Percentiles rank a stretch among this genome's conserved stretches.
These are phyloP conservation scores for Daldinia vernicosa DNA, from an alignment of 495 filamentous ascomycete genomes.

Conservation along the genomic window DNA sequence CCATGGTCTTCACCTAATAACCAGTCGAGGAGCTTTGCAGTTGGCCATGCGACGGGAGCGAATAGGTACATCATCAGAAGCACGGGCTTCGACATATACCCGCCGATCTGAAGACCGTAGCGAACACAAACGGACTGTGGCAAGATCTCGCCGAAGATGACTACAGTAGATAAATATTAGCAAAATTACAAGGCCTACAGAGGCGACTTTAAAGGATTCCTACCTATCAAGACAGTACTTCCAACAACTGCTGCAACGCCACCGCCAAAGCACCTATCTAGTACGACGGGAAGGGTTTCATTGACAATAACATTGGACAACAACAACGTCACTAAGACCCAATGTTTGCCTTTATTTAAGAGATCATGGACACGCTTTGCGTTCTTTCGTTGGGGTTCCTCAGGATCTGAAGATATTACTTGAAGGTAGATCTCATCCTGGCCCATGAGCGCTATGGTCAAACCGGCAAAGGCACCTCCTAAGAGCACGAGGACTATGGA, in stretches of 20 bases:
- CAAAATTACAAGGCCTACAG: background rate
- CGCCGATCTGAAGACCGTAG: conserved; percentile 95
- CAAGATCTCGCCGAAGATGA: conserved; percentile 96
- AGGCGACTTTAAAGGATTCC: conserved; percentile 26
- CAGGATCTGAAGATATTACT: conserved; percentile 81
- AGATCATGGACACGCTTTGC: conserved; percentile 82
- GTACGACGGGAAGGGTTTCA: conserved; percentile 93
- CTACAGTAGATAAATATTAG: conserved; percentile 53
- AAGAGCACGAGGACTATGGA: conserved; percentile 74
- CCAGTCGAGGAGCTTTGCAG: conserved; percentile 87
- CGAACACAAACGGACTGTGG: conserved; percentile 97
- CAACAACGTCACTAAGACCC: conserved; percentile 96
- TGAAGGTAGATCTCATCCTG: conserved; percentile 97
- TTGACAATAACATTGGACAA: conserved; percentile 98
- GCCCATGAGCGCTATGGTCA: conserved; percentile 91
- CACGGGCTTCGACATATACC: conserved; percentile 91
- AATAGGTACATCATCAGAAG: conserved; percentile 90
- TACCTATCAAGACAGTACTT: conserved; percentile 93
- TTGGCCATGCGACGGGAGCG: conserved; percentile 86
- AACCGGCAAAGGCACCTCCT: conserved; percentile 93
- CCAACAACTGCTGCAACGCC: conserved; percentile 94
- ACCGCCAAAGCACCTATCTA: conserved; percentile 92
- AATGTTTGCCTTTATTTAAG: conserved; percentile 91
- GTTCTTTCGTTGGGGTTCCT: conserved; percentile 78
- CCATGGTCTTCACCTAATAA: conserved; percentile 92